These are phyloP conservation scores for Quercus wislizeni DNA, from an alignment of 306 rosid species.

Conservation along the genomic window DNA sequence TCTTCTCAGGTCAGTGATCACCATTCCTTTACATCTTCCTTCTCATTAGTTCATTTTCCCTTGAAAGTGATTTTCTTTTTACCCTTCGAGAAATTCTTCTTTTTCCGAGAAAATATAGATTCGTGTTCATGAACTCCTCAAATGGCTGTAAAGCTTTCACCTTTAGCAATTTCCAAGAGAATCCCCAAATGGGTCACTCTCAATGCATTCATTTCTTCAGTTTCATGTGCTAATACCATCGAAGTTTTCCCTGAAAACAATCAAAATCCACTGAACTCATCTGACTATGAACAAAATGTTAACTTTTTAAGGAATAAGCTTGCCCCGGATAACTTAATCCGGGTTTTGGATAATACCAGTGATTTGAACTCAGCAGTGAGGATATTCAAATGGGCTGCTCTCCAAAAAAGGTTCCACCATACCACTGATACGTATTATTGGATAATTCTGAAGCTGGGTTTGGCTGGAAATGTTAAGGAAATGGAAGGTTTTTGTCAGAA, in stretches of 20 bases:
- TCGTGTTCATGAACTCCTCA: slow-evolving; percentile 25
- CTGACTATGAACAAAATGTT: slow-evolving; percentile 44
- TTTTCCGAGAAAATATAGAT: slow-evolving; percentile 10
- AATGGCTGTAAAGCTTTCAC: slow-evolving; percentile 63
- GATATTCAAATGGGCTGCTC: slow-evolving; percentile 80
- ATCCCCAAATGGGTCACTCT: slow-evolving; percentile 48
- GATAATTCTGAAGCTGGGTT: slow-evolving; percentile 68
- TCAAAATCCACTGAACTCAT: slow-evolving; percentile 31
- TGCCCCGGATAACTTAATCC: slow-evolving; percentile 53
- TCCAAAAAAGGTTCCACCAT: slow-evolving; percentile 58
- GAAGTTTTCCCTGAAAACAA: slow-evolving; percentile 45
- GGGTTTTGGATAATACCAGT: slow-evolving; percentile 49
- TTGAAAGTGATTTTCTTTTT: neutral
- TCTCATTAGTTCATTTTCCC: neutral
- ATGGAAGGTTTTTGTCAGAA: slow-evolving; percentile 54
- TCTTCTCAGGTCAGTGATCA: slow-evolving; percentile 47
- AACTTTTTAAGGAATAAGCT: slow-evolving; percentile 52
- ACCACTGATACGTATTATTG: slow-evolving; percentile 50
- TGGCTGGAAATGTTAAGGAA: slow-evolving; percentile 61
- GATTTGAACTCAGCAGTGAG: slow-evolving; percentile 63
- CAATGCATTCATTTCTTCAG: slow-evolving; percentile 44
- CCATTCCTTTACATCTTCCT: neutral
- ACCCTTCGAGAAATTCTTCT: slow-evolving; percentile 1
- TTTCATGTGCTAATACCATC: slow-evolving; percentile 28
- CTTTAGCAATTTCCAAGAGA: slow-evolving; percentile 46